Percentiles rank a stretch among this genome's conserved stretches.
Evolutionary conservation across 805 yeast genomes (phyloP).

Genomic region (Metschnikowia gruessii): DNA sequence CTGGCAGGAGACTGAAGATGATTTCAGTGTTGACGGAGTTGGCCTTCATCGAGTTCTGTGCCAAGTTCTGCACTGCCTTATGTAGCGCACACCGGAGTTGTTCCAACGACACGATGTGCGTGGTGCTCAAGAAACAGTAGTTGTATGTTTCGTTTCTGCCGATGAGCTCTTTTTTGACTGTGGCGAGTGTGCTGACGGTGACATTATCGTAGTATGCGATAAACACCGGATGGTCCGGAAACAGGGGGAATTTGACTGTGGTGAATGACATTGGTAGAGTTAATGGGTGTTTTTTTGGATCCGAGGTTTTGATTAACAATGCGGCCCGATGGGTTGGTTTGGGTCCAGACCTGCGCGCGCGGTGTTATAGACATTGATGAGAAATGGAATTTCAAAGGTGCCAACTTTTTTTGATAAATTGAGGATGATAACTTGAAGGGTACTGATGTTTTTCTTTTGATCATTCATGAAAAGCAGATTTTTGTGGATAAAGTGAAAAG

Average conservation of each 20-base stretch:
- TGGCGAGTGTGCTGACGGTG: conserved; percentile 31
- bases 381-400: too few species aligned
- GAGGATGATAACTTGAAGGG: too few species aligned
- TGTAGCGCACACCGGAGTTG: conserved; percentile 61
- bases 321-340: background rate
- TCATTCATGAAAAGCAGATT: too few species aligned
- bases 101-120: conserved; percentile 54
- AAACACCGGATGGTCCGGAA: conserved; percentile 33
- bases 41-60: conserved; percentile 52
- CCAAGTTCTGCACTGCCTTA: conserved; percentile 54
- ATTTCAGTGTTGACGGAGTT: conserved; percentile 69
- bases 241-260: conserved; percentile 44
- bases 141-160: conserved; percentile 49
- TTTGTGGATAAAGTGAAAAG: too few species aligned
- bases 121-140: conserved; percentile 64
- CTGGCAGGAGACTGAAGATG: conserved; percentile 65
- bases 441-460: too few species aligned
- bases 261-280: background rate
- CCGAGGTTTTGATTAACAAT: background rate
- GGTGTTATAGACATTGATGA: too few species aligned
- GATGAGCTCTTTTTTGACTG: conserved; percentile 45
- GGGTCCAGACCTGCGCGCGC: too few species aligned
- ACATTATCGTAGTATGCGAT: conserved; percentile 49
- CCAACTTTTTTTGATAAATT: too few species aligned
- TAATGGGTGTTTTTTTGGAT: too few species aligned